Percentiles rank a stretch among this genome's conserved stretches.
phyloP scores from a whole-genome alignment of 305 asterid genomes.

The Coffea humblotiana region DNA sequence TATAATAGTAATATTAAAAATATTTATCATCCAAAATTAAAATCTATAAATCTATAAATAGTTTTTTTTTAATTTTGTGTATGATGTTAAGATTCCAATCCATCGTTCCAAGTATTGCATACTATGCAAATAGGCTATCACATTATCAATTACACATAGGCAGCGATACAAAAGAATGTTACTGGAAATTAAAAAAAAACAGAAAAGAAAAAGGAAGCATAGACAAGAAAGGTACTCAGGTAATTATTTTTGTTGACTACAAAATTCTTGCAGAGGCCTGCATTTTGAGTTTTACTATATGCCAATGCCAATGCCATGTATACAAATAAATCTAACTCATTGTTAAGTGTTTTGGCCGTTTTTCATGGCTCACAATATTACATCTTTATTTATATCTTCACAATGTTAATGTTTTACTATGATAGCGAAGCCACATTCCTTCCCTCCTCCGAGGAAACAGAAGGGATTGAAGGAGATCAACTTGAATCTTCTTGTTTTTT shows the following conservation, averaged over 20 bases:
- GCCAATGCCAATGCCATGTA: neutral
- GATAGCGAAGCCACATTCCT: neutral
- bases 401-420: neutral
- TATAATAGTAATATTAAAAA: too few species aligned
- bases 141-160: neutral
- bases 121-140: neutral
- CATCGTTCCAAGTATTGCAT: neutral
- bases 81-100: neutral
- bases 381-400: neutral
- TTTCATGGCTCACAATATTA: neutral
- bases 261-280: conserved; percentile 1
- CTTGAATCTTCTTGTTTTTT: neutral
- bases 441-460: neutral
- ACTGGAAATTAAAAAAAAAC: neutral
- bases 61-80: too few species aligned
- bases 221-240: too few species aligned
- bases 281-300: neutral
- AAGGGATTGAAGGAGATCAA: neutral
- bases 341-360: neutral
- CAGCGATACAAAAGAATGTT: neutral
- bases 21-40: too few species aligned
- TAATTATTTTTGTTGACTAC: neutral
- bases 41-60: too few species aligned
- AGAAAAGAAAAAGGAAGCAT: neutral
- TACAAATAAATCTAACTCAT: neutral